These are phyloP conservation scores for Arthrobotrys sphaeroides DNA, from an alignment of 2,329 filamentous ascomycete species.

Conservation along the genomic window DNA sequence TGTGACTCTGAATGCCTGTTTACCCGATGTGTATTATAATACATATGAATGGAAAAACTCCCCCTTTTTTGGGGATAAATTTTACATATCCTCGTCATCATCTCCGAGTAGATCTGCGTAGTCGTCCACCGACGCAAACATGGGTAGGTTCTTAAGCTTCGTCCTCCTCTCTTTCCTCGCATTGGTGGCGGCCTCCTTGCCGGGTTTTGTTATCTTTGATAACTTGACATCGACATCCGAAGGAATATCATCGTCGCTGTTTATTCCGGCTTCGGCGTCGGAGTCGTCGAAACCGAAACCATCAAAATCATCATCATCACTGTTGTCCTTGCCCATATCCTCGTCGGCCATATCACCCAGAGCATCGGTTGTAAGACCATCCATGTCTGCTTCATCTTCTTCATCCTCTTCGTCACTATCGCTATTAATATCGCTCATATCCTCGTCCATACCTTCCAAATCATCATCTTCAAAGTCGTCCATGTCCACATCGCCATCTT, in stretches of 20 bases:
- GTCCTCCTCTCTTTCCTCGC: constrained; percentile 72
- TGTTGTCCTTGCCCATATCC: constrained; percentile 62
- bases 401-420: constrained; percentile 62
- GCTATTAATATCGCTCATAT: constrained; percentile 62
- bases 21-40: background rate
- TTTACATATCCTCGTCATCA: constrained; percentile 52
- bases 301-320: constrained; percentile 64
- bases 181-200: constrained; percentile 56
- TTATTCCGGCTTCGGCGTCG: constrained; percentile 61
- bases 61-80: constrained; percentile 8
- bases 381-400: constrained; percentile 56
- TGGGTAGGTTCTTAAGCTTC: constrained; percentile 88
- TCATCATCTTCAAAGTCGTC: constrained; percentile 66
- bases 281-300: constrained; percentile 62
- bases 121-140: constrained; percentile 91
- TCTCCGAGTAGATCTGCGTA: constrained; percentile 70
- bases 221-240: constrained; percentile 57
- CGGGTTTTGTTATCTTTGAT: constrained; percentile 57
- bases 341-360: constrained; percentile 66
- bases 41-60: background rate
- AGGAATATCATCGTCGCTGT: constrained; percentile 54
- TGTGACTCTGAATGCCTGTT: background rate
- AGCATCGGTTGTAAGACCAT: constrained; percentile 57
- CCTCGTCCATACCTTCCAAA: constrained; percentile 63
- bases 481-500: constrained; percentile 65